Conservation (phyloP, 176 grass and related monocot species). For the Miscanthus lutarioriparius region DNA sequence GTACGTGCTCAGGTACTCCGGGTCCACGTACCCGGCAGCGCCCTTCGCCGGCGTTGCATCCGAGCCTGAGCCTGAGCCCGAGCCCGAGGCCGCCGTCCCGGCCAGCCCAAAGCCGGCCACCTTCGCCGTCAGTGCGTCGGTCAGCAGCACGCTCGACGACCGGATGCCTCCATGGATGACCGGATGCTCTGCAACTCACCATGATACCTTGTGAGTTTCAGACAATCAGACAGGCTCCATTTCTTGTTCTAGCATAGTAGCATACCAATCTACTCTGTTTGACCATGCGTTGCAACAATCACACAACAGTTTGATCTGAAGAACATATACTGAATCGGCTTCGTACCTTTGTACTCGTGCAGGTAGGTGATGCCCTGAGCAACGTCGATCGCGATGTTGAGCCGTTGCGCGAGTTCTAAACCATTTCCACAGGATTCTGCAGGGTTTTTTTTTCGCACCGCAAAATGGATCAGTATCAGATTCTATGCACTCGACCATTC, state of each 20-base stretch:
- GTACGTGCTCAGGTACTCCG: slow-evolving; percentile 65
- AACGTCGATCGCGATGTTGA: slow-evolving; percentile 46
- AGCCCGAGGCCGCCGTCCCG: slow-evolving; percentile 18
- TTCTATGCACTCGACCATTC: too few relatives aligned
- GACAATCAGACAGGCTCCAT: not conserved
- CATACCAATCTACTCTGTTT: not conserved
- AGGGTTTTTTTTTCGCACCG: not conserved
- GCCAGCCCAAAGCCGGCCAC: slow-evolving; percentile 57
- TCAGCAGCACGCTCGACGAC: slow-evolving; percentile 60
- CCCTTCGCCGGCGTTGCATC: slow-evolving; percentile 47
- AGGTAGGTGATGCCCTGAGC: slow-evolving; percentile 52
- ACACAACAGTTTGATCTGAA: not conserved
- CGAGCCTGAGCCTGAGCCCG: slow-evolving; percentile 16
- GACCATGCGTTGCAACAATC: not conserved
- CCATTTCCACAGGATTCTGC: slow-evolving; percentile 50
- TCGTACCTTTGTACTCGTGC: slow-evolving; percentile 47
- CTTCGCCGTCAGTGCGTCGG: slow-evolving; percentile 53
- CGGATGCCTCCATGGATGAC: slow-evolving; percentile 67
- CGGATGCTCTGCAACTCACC: slow-evolving; percentile 34
- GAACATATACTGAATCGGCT: not conserved
- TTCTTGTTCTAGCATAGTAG: not conserved
- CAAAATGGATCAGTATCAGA: not conserved
- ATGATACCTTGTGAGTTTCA: not conserved
- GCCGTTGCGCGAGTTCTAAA: slow-evolving; percentile 44
- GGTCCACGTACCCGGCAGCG: slow-evolving; percentile 74